A percentile compares a stretch with the other conserved stretches of the same genome.
Evolutionary conservation across 805 yeast species (phyloP).

Genomic region (Monosporozyma servazzii): DNA sequence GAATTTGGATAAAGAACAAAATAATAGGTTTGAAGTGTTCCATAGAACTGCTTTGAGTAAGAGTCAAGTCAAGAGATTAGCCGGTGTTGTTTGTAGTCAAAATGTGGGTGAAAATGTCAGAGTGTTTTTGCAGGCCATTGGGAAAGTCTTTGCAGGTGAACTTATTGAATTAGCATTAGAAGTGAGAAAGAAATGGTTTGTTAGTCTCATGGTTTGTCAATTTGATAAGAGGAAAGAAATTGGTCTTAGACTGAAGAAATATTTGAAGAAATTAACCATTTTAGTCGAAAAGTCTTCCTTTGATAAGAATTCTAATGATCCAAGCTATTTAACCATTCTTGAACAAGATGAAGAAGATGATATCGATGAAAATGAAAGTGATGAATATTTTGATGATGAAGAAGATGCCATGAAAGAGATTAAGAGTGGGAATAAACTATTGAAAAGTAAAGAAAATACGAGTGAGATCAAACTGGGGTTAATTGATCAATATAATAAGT

Average conservation of each 20-base stretch:
- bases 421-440: constrained; percentile 18
- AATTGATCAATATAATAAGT: constrained; percentile 26
- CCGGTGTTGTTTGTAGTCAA: constrained; percentile 71
- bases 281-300: constrained; percentile 23
- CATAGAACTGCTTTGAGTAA: constrained; percentile 69
- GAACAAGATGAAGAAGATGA: constrained; percentile 15
- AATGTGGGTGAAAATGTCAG: constrained; percentile 72
- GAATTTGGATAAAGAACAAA: constrained; percentile 70
- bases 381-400: constrained; percentile 26
- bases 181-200: constrained; percentile 48
- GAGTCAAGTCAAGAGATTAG: constrained; percentile 69
- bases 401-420: constrained; percentile 15
- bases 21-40: constrained; percentile 78
- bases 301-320: constrained; percentile 4
- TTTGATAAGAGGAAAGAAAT: constrained; percentile 36
- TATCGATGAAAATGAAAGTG: constrained; percentile 25
- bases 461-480: constrained; percentile 19
- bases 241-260: constrained; percentile 27
- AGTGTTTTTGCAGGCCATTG: constrained; percentile 73
- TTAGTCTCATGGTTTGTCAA: constrained; percentile 33
- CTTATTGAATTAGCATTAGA: constrained; percentile 73
- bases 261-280: constrained; percentile 30
- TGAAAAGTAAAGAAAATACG: constrained; percentile 19
- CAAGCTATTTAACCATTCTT: constrained; percentile 3
- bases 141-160: constrained; percentile 86